Percentiles rank a stretch among this genome's conserved stretches.
Evolutionary conservation across 371 early-diverging fungal species (phyloP).

Genomic region (Circinella umbellata): DNA sequence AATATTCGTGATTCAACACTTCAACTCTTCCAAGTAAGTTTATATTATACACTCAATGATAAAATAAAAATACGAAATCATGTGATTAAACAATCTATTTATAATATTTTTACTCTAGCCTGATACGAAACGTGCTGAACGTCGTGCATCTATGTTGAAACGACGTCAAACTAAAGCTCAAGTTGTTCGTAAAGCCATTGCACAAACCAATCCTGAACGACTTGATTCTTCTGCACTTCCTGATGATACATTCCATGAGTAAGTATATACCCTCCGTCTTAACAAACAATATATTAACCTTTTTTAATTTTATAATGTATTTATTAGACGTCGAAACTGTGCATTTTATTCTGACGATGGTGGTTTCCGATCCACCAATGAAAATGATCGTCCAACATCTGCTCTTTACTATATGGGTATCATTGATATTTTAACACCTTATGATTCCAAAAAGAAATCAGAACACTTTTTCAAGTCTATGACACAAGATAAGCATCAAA

Average conservation of each 20-base stretch:
- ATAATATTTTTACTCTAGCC: conserved; percentile 27
- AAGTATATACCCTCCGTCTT: conserved; percentile 12
- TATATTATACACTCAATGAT: conserved; percentile 1
- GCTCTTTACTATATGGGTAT: conserved; percentile 94
- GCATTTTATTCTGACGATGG: conserved; percentile 92
- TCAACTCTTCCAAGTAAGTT: conserved; percentile 73
- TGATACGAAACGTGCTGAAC: conserved; percentile 57
- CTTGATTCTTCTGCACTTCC: conserved; percentile 62
- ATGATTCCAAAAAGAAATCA: conserved; percentile 85
- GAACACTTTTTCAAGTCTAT: conserved; percentile 91
- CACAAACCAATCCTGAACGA: conserved; percentile 72
- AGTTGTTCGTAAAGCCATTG: conserved; percentile 75
- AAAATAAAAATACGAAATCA: conserved; percentile 12
- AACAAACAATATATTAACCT: too few relatives aligned
- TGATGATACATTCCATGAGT: conserved; percentile 51
- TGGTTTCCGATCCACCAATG: conserved; percentile 87
- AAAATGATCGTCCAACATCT: conserved; percentile 64
- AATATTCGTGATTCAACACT: conserved; percentile 89
- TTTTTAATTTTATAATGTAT: conserved; percentile 8
- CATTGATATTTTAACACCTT: conserved; percentile 98
- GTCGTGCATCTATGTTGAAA: conserved; percentile 42
- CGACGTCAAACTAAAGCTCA: conserved; percentile 70
- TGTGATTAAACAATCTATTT: too few relatives aligned
- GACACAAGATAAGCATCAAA: conserved; percentile 75
- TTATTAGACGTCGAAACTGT: conserved; percentile 65